These are phyloP conservation scores for Penicillium malachiteum DNA, from an alignment of 495 filamentous ascomycete genomes.

Conservation along the genomic window DNA sequence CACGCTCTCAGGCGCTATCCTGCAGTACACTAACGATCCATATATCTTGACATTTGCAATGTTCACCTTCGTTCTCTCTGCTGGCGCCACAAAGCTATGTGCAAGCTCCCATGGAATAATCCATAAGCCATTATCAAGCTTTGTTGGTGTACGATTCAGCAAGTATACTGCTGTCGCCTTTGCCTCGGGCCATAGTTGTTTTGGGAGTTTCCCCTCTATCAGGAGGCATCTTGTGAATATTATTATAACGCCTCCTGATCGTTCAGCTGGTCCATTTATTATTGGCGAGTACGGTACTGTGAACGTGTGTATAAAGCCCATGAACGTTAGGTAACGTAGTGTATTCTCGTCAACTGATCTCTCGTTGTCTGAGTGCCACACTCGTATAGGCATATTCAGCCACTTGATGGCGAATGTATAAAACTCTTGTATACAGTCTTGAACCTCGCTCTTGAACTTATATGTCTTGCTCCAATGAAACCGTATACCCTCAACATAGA, in stretches of 20 bases:
- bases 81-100: not conserved
- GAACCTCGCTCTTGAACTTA: not conserved
- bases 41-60: too few species aligned
- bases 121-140: not conserved
- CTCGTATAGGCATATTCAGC: constrained; percentile 2
- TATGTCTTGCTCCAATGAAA: constrained; percentile 1
- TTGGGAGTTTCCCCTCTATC: constrained; percentile 5
- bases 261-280: constrained; percentile 5
- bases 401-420: constrained; percentile 1
- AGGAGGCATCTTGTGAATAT: not conserved
- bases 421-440: not conserved
- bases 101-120: constrained; percentile 7
- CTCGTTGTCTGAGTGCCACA: constrained; percentile 7
- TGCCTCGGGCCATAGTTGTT: not conserved
- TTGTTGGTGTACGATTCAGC: constrained; percentile 8
- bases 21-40: too few species aligned
- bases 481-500: constrained; percentile 11
- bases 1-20: too few species aligned
- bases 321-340: not conserved
- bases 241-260: constrained; percentile 10
- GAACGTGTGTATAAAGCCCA: not conserved
- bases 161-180: not conserved
- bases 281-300: not conserved
- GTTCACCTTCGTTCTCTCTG: too few species aligned
- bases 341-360: not conserved